phyloP scores from a whole-genome alignment of 768 basidiomycete genomes.

The Russula olivacea region DNA sequence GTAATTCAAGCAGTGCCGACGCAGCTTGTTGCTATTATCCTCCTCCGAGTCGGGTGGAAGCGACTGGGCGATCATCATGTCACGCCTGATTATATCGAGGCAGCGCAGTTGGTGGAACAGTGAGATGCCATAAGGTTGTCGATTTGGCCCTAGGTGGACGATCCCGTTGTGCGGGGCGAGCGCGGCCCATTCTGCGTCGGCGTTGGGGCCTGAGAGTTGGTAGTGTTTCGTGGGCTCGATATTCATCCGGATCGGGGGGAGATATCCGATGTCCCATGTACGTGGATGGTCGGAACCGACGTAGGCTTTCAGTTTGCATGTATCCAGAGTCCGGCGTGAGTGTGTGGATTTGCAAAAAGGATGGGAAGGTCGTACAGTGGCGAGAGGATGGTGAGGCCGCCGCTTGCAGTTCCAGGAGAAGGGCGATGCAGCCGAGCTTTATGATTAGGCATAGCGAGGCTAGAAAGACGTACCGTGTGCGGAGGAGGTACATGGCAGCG shows the following conservation, averaged over 20 bases:
- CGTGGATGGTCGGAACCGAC: constrained; percentile 2
- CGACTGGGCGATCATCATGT: constrained; percentile 17
- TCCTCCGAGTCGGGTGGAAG: neutral
- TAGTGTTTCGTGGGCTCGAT: constrained; percentile 11
- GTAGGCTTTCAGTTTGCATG: neutral
- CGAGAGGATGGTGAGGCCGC: neutral
- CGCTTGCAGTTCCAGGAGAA: neutral
- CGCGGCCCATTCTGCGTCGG: constrained; percentile 27
- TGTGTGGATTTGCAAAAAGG: neutral
- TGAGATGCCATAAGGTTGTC: constrained; percentile 32
- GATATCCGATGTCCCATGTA: constrained; percentile 9
- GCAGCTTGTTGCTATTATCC: neutral
- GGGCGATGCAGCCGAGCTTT: constrained; percentile 2
- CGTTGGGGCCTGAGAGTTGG: constrained; percentile 6
- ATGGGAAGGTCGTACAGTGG: neutral
- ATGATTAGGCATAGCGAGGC: constrained; percentile 1
- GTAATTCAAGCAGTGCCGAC: constrained; percentile 39
- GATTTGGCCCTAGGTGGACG: constrained; percentile 28
- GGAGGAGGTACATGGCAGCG: neutral
- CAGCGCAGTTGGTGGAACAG: constrained; percentile 41
- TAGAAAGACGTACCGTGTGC: neutral
- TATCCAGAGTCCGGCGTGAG: neutral
- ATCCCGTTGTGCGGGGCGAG: constrained; percentile 29
- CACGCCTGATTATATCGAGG: constrained; percentile 34
- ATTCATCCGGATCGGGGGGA: constrained; percentile 2